phyloP scores from a whole-genome alignment of 169 alveolate species.

The Eimeria sp. region DNA sequence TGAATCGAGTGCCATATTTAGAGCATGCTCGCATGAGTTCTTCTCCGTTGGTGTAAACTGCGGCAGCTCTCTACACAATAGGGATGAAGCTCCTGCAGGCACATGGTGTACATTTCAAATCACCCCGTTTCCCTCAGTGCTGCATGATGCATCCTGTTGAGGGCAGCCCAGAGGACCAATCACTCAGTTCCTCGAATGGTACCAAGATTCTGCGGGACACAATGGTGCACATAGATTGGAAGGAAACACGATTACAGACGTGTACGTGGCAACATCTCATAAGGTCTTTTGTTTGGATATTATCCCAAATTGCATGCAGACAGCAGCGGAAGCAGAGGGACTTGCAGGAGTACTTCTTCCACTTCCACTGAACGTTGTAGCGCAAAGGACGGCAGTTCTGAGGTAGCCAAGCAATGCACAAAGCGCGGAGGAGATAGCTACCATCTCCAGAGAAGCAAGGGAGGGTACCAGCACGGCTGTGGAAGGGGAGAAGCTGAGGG shows the following conservation, averaged over 20 bases:
- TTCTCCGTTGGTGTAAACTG: not conserved
- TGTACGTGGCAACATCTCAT: not conserved
- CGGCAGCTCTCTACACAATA: not conserved
- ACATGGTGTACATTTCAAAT: not conserved
- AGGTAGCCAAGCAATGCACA: not conserved
- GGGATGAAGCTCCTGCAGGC: not conserved
- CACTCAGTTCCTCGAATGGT: not conserved
- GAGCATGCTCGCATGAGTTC: not conserved
- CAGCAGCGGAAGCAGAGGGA: conserved; percentile 31
- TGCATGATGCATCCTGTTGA: not conserved
- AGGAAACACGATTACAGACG: not conserved
- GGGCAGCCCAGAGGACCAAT: not conserved
- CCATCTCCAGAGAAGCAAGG: conserved; percentile 18
- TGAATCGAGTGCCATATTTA: not conserved
- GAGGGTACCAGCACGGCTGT: not conserved
- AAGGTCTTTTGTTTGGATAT: not conserved
- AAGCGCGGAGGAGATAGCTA: not conserved
- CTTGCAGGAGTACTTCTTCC: conserved; percentile 36
- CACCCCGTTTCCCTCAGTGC: not conserved
- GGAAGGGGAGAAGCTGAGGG: not conserved
- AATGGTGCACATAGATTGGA: not conserved
- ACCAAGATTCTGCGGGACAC: not conserved
- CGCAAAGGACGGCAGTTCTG: not conserved
- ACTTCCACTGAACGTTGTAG: not conserved
- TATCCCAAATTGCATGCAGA: conserved; percentile 38